Percentiles rank a stretch among this genome's conserved stretches.
These are phyloP conservation scores for Cryptococcus sp. DNA, from an alignment of 1,284 basidiomycete species.

Conservation along the genomic window DNA sequence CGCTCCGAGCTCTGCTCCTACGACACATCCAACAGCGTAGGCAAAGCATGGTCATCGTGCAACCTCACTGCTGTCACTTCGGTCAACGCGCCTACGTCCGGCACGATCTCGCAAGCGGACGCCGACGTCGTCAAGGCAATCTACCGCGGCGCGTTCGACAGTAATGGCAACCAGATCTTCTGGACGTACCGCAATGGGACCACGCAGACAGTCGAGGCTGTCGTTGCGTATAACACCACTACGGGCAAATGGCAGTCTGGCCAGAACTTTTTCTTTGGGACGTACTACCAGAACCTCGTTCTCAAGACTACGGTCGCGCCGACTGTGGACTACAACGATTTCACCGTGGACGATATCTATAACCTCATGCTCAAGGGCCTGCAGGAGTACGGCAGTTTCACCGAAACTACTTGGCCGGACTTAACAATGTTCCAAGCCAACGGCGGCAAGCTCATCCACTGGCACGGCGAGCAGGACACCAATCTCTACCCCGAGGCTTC, in stretches of 20 bases:
- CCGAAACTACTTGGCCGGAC: slow-evolving; percentile 21
- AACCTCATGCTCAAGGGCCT: slow-evolving; percentile 14
- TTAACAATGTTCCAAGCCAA: slow-evolving; percentile 18
- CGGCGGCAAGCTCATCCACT: slow-evolving; percentile 28
- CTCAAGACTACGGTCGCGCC: background rate
- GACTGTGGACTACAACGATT: slow-evolving; percentile 3
- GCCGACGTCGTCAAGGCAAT: slow-evolving; percentile 11
- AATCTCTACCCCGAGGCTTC: slow-evolving; percentile 2
- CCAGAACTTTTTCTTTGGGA: background rate
- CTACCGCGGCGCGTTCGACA: slow-evolving; percentile 5
- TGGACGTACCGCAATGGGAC: slow-evolving; percentile 11
- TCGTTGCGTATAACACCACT: slow-evolving; percentile 1
- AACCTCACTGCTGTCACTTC: background rate
- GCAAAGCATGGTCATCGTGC: slow-evolving; percentile 1
- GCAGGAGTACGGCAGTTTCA: slow-evolving; percentile 6
- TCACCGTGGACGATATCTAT: slow-evolving; percentile 20
- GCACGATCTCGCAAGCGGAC: slow-evolving; percentile 7
- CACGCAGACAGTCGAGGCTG: slow-evolving; percentile 4
- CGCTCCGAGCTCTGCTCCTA: slow-evolving; percentile 15
- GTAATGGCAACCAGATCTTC: slow-evolving; percentile 7
- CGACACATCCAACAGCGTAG: slow-evolving; percentile 2
- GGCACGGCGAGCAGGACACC: background rate
- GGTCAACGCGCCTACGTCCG: background rate
- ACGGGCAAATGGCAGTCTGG: slow-evolving; percentile 3
- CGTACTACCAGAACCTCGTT: too few relatives aligned